Percentiles rank a stretch among this genome's conserved stretches.
phyloP scores from a whole-genome alignment of 352 stramenopile genomes.

The Peronospora farinosa region DNA sequence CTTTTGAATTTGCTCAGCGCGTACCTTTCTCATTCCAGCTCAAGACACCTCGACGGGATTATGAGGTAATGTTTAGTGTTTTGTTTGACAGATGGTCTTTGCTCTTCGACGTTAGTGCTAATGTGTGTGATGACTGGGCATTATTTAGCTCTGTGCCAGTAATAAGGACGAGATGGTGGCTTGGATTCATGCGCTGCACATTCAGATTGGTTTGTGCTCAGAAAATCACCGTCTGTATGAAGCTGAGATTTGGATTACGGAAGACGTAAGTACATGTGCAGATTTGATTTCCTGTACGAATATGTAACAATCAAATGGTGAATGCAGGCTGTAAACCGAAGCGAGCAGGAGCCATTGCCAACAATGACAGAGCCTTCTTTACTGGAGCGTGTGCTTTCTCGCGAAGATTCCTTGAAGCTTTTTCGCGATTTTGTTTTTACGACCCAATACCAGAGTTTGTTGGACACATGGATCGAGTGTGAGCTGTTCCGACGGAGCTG shows the following conservation, averaged over 20 bases:
- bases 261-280: conserved; percentile 50
- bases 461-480: conserved; percentile 84
- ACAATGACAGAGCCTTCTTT: conserved; percentile 47
- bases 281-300: background rate
- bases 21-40: conserved; percentile 75
- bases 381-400: conserved; percentile 56
- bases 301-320: background rate
- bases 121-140: background rate
- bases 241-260: conserved; percentile 79
- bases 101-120: background rate
- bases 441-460: conserved; percentile 49
- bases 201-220: conserved; percentile 70
- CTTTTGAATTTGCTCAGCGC: conserved; percentile 27
- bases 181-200: conserved; percentile 76
- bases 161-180: conserved; percentile 76
- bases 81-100: background rate
- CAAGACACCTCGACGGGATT: conserved; percentile 61
- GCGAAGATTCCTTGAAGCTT: conserved; percentile 72
- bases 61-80: conserved; percentile 37
- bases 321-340: conserved; percentile 47
- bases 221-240: conserved; percentile 79
- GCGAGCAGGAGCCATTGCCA: conserved; percentile 47
- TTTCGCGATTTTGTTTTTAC: conserved; percentile 76
- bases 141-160: conserved; percentile 54
- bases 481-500: conserved; percentile 72